Evolutionary conservation across 1,139 yeast genomes (phyloP).

Genomic region (Hemisphaericaspora lyxosophila): DNA sequence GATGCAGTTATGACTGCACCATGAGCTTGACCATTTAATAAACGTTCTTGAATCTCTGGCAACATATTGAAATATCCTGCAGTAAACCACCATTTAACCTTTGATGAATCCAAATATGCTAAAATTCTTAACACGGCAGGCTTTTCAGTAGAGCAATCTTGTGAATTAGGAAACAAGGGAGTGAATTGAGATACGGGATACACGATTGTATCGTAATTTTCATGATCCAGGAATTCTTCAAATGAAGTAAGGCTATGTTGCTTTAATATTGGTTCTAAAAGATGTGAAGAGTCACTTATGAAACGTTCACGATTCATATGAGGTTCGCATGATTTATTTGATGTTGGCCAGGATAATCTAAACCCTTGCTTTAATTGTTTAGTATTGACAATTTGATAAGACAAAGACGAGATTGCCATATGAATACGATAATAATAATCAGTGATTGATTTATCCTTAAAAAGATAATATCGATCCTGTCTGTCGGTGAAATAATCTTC

Average conservation of each 20-base stretch:
- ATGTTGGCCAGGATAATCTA: slow-evolving; percentile 68
- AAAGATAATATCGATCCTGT: slow-evolving; percentile 87
- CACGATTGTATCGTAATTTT: slow-evolving; percentile 58
- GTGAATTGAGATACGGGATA: slow-evolving; percentile 92
- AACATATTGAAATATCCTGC: slow-evolving; percentile 96
- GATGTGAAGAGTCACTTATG: slow-evolving; percentile 54
- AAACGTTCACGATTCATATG: slow-evolving; percentile 57
- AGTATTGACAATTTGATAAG: slow-evolving; percentile 57
- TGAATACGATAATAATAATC: slow-evolving; percentile 76
- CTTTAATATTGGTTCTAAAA: slow-evolving; percentile 58
- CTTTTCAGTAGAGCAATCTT: slow-evolving; percentile 72
- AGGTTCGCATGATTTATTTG: slow-evolving; percentile 77
- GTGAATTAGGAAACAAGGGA: slow-evolving; percentile 65
- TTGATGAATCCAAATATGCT: slow-evolving; percentile 55
- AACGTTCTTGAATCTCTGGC: slow-evolving; percentile 64
- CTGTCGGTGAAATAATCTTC: slow-evolving; percentile 92
- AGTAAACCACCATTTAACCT: slow-evolving; percentile 80
- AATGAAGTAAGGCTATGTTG: slow-evolving; percentile 38
- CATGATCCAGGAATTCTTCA: slow-evolving; percentile 30
- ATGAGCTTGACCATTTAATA: slow-evolving; percentile 58
- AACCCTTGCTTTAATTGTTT: slow-evolving; percentile 47
- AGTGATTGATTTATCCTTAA: slow-evolving; percentile 56
- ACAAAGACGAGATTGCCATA: slow-evolving; percentile 60
- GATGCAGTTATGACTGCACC: slow-evolving; percentile 88
- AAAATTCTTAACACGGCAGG: slow-evolving; percentile 63